Base-by-base conservation (phyloP, 2,329 filamentous ascomycete genomes). In the Drechslerella dactyloides region DNA sequence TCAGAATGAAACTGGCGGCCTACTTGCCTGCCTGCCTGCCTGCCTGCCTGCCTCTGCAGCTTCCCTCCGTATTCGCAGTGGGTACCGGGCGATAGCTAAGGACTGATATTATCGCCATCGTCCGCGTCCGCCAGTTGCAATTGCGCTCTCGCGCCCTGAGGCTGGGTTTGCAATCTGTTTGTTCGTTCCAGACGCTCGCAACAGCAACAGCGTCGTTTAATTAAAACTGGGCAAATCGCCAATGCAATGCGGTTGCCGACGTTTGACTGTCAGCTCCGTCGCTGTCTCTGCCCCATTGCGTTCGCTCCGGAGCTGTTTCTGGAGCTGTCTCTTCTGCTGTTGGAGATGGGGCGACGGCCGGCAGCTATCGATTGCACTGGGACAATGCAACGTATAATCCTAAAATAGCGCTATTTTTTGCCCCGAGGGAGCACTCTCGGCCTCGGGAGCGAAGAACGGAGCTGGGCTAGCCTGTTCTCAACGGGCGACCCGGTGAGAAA, bases 401-500 rank as follows among this genome's bases (percentile, higher is more conserved):
- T 64, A 70, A 70, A 70, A 64, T 64, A 70, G 66, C 46, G 53
- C 66, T 70, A 37, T 62, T 48, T 56, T 51, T 40, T 27, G 6
- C 13, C 23, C 27, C 23, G 19, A 55, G 35, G 19, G 11, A 19
- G 13, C 6, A 3, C 27, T 8, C 3, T 33, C 27, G n/a, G 17
- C 35, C 54, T 27, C 11, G n/a, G 51, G 55, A 55, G 30, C 33
- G 50, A 17, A 40, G 19, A 15, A 54, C 17, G 37, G 19, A 21
- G 13, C 42, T 50, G 55, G 54, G 63, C 56, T 59, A 56, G 56
- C 3, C 37, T 15, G 37, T 42, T 42, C 37, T 42, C 11, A 42
- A 13, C 27, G n/a, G n/a, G 37, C 37, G 37, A 42, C 37, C 37
- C 37, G 37, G 13, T 13, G 13, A 33, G 27, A 42, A 15, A 17